phyloP scores from a whole-genome alignment of 2,329 filamentous ascomycete species.

The Tolypocladium cylindrosporum region DNA sequence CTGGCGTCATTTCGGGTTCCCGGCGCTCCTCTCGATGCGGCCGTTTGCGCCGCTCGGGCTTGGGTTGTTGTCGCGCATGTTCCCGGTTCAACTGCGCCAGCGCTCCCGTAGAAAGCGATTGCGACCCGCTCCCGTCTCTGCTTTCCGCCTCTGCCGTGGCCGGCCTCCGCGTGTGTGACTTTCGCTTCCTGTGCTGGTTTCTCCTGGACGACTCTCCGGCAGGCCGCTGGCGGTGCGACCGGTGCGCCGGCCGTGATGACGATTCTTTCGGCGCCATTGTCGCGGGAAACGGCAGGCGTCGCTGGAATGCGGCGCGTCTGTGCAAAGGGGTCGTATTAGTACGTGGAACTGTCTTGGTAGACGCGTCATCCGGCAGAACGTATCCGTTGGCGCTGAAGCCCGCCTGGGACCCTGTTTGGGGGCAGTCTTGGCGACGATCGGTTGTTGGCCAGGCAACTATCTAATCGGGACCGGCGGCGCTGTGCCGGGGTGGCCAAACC shows the following conservation, averaged over 20 bases:
- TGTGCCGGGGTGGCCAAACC: constrained; percentile 4
- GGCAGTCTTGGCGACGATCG: neutral
- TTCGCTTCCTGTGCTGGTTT: constrained; percentile 26
- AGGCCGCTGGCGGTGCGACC: constrained; percentile 14
- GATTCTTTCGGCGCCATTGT: constrained; percentile 25
- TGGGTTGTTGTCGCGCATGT: constrained; percentile 41
- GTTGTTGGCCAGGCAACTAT: constrained; percentile 32
- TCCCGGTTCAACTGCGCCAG: constrained; percentile 56
- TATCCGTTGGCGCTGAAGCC: neutral
- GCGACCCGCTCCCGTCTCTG: constrained; percentile 14
- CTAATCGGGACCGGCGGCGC: constrained; percentile 12
- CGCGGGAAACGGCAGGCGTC: constrained; percentile 4
- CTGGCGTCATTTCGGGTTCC: constrained; percentile 8
- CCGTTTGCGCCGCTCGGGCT: constrained; percentile 24
- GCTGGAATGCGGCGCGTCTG: constrained; percentile 13
- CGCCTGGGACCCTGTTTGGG: neutral
- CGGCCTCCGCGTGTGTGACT: constrained; percentile 20
- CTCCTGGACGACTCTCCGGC: constrained; percentile 17
- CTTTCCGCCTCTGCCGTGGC: constrained; percentile 23
- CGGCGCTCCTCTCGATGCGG: constrained; percentile 2
- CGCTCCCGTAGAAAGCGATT: constrained; percentile 39
- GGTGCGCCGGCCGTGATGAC: constrained; percentile 20
- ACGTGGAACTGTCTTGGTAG: neutral
- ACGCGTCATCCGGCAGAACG: neutral
- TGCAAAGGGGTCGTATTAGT: neutral